Base-by-base conservation (phyloP, 106 monocot species). In the Allium fistulosum region DNA sequence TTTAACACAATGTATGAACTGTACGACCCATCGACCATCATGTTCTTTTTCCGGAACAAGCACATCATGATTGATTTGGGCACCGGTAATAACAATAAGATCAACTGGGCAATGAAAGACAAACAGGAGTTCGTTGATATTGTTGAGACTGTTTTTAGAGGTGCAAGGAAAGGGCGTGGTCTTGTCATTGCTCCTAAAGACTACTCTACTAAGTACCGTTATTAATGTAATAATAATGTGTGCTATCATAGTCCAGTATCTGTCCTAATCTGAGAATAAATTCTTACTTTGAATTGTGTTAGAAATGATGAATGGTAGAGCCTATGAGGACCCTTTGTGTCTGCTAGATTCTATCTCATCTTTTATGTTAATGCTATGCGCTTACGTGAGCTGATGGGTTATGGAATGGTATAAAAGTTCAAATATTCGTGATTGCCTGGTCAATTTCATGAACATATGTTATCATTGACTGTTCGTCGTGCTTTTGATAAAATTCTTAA, bases 41-140 rank as follows among this genome's bases (percentile, higher is more conserved):
- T 88, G 88, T 88, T 88, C 81, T 88, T 88, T 72, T 88, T 75
- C 68, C 75, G 68, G 17, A 88, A 88, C 81, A 88, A 88, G 64
- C 88, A 88, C 48, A 88, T 88, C 28, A 75, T 75, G 75, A 84
- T 88, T 65, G 88, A 88, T 74, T 81, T 88, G 51, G 88, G 88
- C 11, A 88, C 88, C 17, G 88, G 88, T 6, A 88, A 88, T 79
- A 88, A 88, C 79, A 88, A 88, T 76, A 88, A 88, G 76, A 88
- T 88, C 65, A 88, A 88, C 78, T 88, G 88, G 88, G 88, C 88
- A 4, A 62, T 88, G 68, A 88, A 88, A 75, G 84, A 84, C 67
- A 88, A 88, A 55, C 83, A 88, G 71, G 88, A 88, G 71, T 88
- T 88, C 74, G 79, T 84, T 13, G 88, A 88, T 69, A 88, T 88